Base-by-base conservation (phyloP, 2,329 filamentous ascomycete genomes). In the Aspergillus texensis region DNA sequence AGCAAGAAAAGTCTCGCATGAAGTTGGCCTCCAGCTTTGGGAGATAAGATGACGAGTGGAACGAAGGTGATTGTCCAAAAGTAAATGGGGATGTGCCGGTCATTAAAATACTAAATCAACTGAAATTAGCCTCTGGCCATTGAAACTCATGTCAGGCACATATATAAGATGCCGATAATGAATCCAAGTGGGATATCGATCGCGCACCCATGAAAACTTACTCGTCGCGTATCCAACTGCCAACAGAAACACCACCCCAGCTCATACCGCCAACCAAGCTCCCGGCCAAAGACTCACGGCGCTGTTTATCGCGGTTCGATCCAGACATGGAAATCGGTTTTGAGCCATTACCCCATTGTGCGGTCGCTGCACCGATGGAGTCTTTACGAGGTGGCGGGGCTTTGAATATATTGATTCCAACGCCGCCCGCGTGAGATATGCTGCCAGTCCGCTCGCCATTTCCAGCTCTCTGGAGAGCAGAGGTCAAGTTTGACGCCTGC, bases 211-310 rank as follows among this genome's bases (percentile, higher is more conserved):
- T 12, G 28, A 46, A 61, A 53, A 90, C 94, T 88, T 88, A 99
- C 95, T 99, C 95, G 82, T 99, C 94, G 78, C 92, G 87, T 79
- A 99, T 95, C 84, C 96, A 98, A 75, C 94, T 98, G 67, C 94
- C 94, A 68, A 98, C 92, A 10, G 94, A 98, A 65, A 97, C 88
- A 68, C 94, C 94, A 75, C 94, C 94, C 94, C 94, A 99, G 80
- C 94, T 97, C 89, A 97, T 93, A 72, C 94, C 94, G 67, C 89
- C 91, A 58, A 86, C 82, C 65, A 89, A 79, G 74, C 87, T 89
- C 69, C 87, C 85, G 45, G 85, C 85, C 66, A 85, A 80, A 75
- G 85, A 87, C 76, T 89, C 85, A 68, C 87, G 79, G 66, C 86
- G 80, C 58, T 80, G 80, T 62, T 82, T 82, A 65, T 86, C 84